Evolutionary conservation across 441 rosid species (phyloP), one percentile per base, ranked within the genome.

Genomic region (Populus tomentosa): DNA sequence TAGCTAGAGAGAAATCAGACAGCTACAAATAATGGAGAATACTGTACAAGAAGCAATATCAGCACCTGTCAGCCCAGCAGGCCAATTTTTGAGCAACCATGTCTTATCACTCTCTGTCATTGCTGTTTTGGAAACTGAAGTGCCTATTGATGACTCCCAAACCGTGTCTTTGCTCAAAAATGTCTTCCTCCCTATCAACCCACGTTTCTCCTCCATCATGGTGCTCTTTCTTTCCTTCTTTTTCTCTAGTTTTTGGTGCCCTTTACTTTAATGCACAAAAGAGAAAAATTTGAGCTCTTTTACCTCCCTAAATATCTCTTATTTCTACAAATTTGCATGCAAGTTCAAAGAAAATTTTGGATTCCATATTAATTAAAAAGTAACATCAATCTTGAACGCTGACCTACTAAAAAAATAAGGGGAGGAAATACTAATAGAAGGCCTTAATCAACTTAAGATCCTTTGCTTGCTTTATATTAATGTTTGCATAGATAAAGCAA

Each of bases 181-280:
- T 20, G 56, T 73, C 23, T 77, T 82, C 72, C 79, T 79, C 40
- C 80, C 82, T 24, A 69, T 77, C 69, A 79, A 79, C 71, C 71
- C 77, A 2, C 82, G 84, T 11, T 67, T 78, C 80, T 75, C 77
- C 26, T 87, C 89, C 63, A 53, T 88, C 70, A 87, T 89, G 89
- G 91, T 87, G 73, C 1, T 0, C 18, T 6, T 6, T 42, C 71
- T 63, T 9, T 42, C 71, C 40, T 9, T 24, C 36, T 23, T 28
- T 63, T 7, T 56, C 26, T 1, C 2, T 26, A 1, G 21, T 59
- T 36, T 7, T 36, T 9, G 40, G 40, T 36, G 40, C 11, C 40
- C 40, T 36, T 36, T 9, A 32, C 4, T 32, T 32, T 4, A 32
- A 5, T 32, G 33, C 33, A 32, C 6, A 32, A 32, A 0, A 32